phyloP scores from a whole-genome alignment of 805 yeast genomes.

The Komagataella pseudopastoris region DNA sequence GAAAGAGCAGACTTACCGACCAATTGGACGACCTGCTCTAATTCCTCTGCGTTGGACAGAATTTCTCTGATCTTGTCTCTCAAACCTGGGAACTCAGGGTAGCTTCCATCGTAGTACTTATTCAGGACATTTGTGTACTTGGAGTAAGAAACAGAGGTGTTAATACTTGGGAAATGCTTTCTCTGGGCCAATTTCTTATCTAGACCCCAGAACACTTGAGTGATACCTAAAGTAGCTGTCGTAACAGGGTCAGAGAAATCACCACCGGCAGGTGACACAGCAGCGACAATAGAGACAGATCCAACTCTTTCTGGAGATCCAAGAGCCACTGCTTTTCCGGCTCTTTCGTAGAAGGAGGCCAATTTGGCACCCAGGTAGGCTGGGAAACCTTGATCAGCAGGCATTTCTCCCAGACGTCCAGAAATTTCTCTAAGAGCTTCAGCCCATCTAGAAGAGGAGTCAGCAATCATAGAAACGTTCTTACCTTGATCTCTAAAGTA shows the following conservation, averaged over 20 bases:
- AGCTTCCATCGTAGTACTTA: conserved; percentile 74
- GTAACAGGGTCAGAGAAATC: conserved; percentile 99
- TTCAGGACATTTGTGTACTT: conserved; percentile 83
- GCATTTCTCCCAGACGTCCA: conserved; percentile 99
- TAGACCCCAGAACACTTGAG: conserved; percentile 99
- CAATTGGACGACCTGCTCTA: conserved; percentile 97
- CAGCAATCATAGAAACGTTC: conserved; percentile 98
- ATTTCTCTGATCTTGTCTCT: conserved; percentile 92
- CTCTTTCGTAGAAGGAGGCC: conserved; percentile 99
- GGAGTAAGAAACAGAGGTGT: conserved; percentile 92
- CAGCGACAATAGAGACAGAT: conserved; percentile 98
- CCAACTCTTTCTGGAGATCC: conserved; percentile 97
- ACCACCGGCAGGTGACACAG: conserved; percentile 99
- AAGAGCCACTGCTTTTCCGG: conserved; percentile 89
- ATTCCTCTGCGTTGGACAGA: conserved; percentile 91
- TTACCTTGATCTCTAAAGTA: conserved; percentile 99
- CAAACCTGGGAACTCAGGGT: conserved; percentile 82
- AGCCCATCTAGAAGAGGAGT: conserved; percentile 99
- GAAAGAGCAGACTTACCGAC: conserved; percentile 98
- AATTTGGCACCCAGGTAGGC: conserved; percentile 98
- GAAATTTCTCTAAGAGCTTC: conserved; percentile 99
- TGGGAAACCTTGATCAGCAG: conserved; percentile 99
- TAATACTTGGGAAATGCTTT: conserved; percentile 98
- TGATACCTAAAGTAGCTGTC: conserved; percentile 94
- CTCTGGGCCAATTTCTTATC: conserved; percentile 99